Conservation (phyloP, 2,329 filamentous ascomycete species). For the Zopfia rhizophila region DNA sequence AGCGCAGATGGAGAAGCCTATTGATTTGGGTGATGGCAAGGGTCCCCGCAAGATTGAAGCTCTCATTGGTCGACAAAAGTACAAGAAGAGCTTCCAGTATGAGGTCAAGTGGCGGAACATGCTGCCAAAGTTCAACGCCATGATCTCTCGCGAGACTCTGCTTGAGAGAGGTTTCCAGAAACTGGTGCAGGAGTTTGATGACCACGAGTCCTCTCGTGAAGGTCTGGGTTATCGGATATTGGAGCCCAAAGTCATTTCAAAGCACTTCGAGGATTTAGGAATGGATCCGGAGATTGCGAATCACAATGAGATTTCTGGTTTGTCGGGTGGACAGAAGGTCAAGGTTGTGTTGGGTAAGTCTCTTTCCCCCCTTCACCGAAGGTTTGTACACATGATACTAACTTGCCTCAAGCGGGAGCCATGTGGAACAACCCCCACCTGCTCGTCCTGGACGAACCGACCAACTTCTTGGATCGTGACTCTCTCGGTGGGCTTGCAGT, state of each 20-base stretch:
- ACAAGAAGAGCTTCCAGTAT: constrained; percentile 99
- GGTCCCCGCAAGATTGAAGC: constrained; percentile 82
- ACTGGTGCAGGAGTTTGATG: constrained; percentile 96
- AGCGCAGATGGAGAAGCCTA: constrained; percentile 88
- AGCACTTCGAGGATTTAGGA: constrained; percentile 97
- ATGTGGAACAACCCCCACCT: constrained; percentile 99
- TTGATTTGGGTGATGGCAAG: constrained; percentile 86
- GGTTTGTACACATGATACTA: constrained; percentile 16
- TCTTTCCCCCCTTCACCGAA: constrained; percentile 65
- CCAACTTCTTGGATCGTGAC: constrained; percentile 98
- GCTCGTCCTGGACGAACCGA: constrained; percentile 96
- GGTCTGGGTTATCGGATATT: constrained; percentile 95
- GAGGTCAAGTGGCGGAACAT: constrained; percentile 94
- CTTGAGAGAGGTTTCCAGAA: constrained; percentile 88
- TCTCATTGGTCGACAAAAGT: constrained; percentile 96
- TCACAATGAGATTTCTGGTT: constrained; percentile 96
- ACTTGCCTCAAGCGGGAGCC: constrained; percentile 70
- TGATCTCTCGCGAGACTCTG: constrained; percentile 93
- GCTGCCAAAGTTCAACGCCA: constrained; percentile 91
- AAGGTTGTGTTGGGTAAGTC: constrained; percentile 85
- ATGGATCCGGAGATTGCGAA: constrained; percentile 98
- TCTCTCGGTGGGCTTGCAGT: constrained; percentile 96
- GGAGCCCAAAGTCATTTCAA: constrained; percentile 91
- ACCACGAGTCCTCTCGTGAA: constrained; percentile 98
- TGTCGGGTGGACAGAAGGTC: constrained; percentile 98